phyloP scores from a whole-genome alignment of 2,329 filamentous ascomycete species.

The Cladosporium sp. region DNA sequence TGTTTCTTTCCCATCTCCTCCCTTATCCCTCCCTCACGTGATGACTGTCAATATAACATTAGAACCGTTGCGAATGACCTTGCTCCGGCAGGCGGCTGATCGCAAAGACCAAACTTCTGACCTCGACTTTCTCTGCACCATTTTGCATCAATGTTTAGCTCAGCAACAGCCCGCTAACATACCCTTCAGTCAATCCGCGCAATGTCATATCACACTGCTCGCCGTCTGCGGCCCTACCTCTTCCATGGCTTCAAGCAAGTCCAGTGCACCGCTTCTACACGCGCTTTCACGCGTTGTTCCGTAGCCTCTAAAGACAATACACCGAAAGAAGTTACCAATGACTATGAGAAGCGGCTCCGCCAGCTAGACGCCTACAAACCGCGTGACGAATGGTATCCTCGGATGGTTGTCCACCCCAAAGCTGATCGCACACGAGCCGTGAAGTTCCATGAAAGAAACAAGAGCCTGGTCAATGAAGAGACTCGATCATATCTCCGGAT shows the following conservation, averaged over 20 bases:
- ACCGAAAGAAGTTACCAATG: slow-evolving; percentile 29
- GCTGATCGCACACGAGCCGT: slow-evolving; percentile 18
- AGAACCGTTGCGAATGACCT: slow-evolving; percentile 69
- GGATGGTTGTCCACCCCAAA: slow-evolving; percentile 30
- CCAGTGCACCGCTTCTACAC: slow-evolving; percentile 38
- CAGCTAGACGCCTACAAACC: slow-evolving; percentile 49
- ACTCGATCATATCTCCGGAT: slow-evolving; percentile 1
- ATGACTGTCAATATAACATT: slow-evolving; percentile 22
- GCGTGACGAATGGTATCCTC: slow-evolving; percentile 54
- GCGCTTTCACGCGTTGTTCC: slow-evolving; percentile 39
- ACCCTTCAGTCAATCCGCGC: slow-evolving; percentile 15
- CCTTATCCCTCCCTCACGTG: slow-evolving; percentile 1
- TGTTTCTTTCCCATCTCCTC: neutral
- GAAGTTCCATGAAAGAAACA: slow-evolving; percentile 26
- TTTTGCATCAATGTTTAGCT: neutral
- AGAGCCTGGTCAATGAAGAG: slow-evolving; percentile 20
- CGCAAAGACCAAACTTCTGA: slow-evolving; percentile 43
- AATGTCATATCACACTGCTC: slow-evolving; percentile 41
- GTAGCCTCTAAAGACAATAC: slow-evolving; percentile 19
- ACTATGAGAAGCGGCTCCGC: slow-evolving; percentile 48
- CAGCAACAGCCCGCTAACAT: neutral
- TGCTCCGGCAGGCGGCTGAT: slow-evolving; percentile 45
- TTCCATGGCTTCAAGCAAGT: slow-evolving; percentile 33
- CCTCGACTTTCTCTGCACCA: slow-evolving; percentile 39
- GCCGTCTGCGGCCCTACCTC: slow-evolving; percentile 51